Base-by-base conservation (phyloP, 2,329 filamentous ascomycete species). In the Fusarium sp. region DNA sequence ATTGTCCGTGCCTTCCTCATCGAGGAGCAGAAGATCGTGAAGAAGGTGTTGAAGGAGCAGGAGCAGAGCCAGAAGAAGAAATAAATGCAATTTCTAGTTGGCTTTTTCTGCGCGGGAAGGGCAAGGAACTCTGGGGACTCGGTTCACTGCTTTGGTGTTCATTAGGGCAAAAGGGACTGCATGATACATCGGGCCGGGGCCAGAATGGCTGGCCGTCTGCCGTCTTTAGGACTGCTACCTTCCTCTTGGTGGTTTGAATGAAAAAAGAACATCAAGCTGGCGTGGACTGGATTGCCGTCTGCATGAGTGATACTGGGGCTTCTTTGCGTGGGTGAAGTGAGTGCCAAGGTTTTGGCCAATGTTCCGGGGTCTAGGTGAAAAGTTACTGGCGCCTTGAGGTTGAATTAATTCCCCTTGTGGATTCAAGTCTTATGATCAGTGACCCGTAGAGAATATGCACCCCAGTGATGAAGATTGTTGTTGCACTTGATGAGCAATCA, bases 21-120 rank as follows among this genome's bases (percentile, higher is more conserved):
- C 80, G 97, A 99, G 91, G 97, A 99, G 92, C 97, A 99, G 91
- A 99, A 99, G 94, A 98, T 99, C 82, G 97, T 99, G 88, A 99
- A 99, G 95, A 99, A 99, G 94, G 97, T 99, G 83, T 92, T 98
- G 86, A 98, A 98, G 94, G 96, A 98, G 91, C 94, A 97, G 89
- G 93, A 94, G 90, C 93, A 86, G 83, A 85, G 87, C 83, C 86
- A 88, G 82, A 91, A 89, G 87, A 91, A 91, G 89, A 91, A 91
- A 88, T 91, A 94, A 91, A 89, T 78, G 71, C 76, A 79, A 87
- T 63, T 65, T 76, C 77, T 77, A 77, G 10, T 72, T 78, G 78
- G 75, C 78, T 81, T 80, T 80, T 80, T 80, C 77, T 82, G 77
- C 79, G 81, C 78, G 79, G 76, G 78, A 80, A 71, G 72, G 75